Evolutionary conservation across 768 basidiomycete genomes (phyloP), one percentile per base, ranked within the genome.

Genomic region (Gymnopilus junonius): DNA sequence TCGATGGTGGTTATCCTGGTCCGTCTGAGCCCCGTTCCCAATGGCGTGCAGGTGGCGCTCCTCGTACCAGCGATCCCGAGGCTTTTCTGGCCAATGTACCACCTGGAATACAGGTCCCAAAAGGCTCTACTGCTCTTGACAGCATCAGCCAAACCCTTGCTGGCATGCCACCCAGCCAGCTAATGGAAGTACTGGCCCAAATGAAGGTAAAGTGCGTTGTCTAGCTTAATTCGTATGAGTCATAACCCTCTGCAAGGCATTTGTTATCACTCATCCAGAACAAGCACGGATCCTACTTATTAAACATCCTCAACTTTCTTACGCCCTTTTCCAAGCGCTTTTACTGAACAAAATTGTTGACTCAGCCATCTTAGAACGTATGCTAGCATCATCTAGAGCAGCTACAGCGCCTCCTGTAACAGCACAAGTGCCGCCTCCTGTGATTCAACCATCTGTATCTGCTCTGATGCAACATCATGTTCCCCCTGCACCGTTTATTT

Each of bases 271-370:
- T 0, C 90, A 94, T 63, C 95, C 96, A 8, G 95, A 97, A 55
- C 91, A 95, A 77, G 96, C 97, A 34, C 84, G 89, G 57, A 80
- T 83, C 1, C 79, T 99, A 39, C 84, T 99, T 45, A 79, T 87
- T 25, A 82, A 88, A 17, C 91, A 98, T 69, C 97, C 97, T 17
- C 97, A 99, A 77, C 84, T 97, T 4, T 91, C 95, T 1, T 99
- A 98, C 74, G 97, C 97, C 4, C 83, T 99, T 14, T 97, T 99
- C 82, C 96, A 98, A 77, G 92, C 94, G 0, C 85, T 99, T 65
- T 80, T 99, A 8, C 78, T 98, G 51, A 94, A 96, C 83, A 93
- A 95, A 70, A 93, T 99, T 17, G 93, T 99, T 40, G 95, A 98
- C 67, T 85, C 92, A 2, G 85, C 87, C 4, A 87, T 97, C 51